Base-by-base conservation (phyloP, 2,329 filamentous ascomycete genomes). In the Aureobasidium musti region DNA sequence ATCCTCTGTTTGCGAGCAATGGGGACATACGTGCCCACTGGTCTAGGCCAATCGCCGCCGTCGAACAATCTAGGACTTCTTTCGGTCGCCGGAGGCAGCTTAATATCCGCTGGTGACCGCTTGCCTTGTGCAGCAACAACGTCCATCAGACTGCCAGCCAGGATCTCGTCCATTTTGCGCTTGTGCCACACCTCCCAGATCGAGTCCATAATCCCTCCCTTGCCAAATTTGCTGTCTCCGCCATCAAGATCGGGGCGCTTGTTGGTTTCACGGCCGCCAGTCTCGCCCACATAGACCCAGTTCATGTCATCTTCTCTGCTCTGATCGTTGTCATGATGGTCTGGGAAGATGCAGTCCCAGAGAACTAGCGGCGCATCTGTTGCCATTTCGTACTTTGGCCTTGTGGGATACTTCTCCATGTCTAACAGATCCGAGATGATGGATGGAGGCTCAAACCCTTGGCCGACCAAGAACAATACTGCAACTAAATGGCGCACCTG, bases 401-500 rank as follows among this genome's bases (percentile, higher is more conserved):
- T 88, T n/a, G 87, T 80, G 2, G 93, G 91, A 72, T 88, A 89
- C 70, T 84, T 84, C 33, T 81, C 73, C 10, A 91, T 81, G 75
- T 98, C 90, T 30, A 99, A 84, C 49, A 99, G 82, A 28, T 89
- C 83, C 61, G 86, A 83, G 50, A 98, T 82, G 17, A 98, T 79
- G 0, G 84, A 84, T 0, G 93, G 90, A 33, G 82, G 76, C 77
- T 99, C 95, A 19, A 96, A 85, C 0, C 92, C 88, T 79, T 99
- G 95, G 33, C 91, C 95, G 10, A 98, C 88, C 13, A 95, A 82
- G 81, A 99, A 98, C n/a, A 99, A 82, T 7, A 98, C 82, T 19
- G 89, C 87, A n/a, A 96, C 88, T 86, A 99, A 93, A 80, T 94
- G 91, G 28, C 95, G 88, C 71, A 99, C 96, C 80, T 99, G 95